Evolutionary conservation across 805 yeast species (phyloP).

Genomic region (Ogataea henricii): DNA sequence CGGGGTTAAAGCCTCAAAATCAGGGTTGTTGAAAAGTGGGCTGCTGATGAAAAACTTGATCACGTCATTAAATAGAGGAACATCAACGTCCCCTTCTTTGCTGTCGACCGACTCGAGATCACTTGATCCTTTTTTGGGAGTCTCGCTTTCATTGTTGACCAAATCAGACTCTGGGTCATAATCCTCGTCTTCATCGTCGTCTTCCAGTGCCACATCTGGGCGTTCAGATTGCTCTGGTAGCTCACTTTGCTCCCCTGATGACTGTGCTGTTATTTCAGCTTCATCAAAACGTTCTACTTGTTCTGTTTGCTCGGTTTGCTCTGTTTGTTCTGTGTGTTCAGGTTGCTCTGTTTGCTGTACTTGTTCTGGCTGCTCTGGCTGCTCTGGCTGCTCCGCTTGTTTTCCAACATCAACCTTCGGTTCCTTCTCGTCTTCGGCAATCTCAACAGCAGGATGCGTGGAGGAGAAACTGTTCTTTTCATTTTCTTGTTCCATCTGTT

Average conservation of each 20-base stretch:
- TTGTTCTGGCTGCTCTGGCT: not conserved
- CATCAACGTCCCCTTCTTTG: conserved; percentile 30
- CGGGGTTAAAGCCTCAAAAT: conserved; percentile 38
- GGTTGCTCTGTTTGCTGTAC: not conserved
- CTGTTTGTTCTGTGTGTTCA: not conserved
- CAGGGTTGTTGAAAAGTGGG: conserved; percentile 36
- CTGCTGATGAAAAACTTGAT: conserved; percentile 33
- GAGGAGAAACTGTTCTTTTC: too few species aligned
- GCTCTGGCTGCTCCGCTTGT: not conserved
- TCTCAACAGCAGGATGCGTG: too few species aligned
- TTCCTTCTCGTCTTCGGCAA: too few species aligned
- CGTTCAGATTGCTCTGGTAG: not conserved
- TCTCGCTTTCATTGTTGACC: not conserved
- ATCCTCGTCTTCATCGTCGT: conserved; percentile 15
- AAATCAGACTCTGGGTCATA: conserved; percentile 21
- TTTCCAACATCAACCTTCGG: not conserved
- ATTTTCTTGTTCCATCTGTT: too few species aligned
- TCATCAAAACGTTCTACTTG: not conserved
- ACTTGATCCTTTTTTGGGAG: conserved; percentile 5
- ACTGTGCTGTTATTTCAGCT: not conserved
- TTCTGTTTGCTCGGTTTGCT: conserved; percentile 1
- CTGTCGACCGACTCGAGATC: conserved; percentile 10
- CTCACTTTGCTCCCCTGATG: too few species aligned
- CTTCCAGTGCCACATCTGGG: not conserved
- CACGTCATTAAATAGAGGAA: conserved; percentile 37